A percentile compares a stretch with the other conserved stretches of the same genome.
These are phyloP conservation scores for Tetrahymena borealis DNA, from an alignment of 73 alveolate species.

Conservation along the genomic window DNA sequence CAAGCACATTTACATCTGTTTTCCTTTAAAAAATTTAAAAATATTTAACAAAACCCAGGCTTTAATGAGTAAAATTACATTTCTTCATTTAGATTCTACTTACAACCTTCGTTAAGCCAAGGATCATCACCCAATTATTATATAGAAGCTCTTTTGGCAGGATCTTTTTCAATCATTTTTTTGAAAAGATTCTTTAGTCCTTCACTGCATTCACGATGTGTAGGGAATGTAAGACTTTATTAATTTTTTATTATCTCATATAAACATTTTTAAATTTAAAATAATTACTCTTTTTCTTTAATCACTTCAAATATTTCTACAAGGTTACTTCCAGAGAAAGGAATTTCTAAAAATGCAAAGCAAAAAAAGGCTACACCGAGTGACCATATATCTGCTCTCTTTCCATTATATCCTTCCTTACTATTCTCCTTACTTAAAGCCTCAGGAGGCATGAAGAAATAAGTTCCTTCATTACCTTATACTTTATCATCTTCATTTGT, in stretches of 20 bases:
- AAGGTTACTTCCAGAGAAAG: conserved; percentile 72
- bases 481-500: conserved; percentile 62
- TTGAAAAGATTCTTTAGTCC: conserved; percentile 57
- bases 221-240: conserved; percentile 48
- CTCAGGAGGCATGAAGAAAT: conserved; percentile 95
- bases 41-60: not conserved
- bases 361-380: conserved; percentile 87
- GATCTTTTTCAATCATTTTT: conserved; percentile 75
- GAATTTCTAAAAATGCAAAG: conserved; percentile 69
- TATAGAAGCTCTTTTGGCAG: conserved; percentile 57
- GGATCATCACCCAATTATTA: conserved; percentile 3
- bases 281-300: conserved; percentile 15
- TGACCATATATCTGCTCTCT: conserved; percentile 96
- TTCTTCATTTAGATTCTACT: conserved; percentile 14
- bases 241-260: not conserved
- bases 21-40: not conserved
- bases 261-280: not conserved
- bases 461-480: conserved; percentile 84
- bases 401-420: conserved; percentile 77
- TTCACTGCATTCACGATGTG: conserved; percentile 47
- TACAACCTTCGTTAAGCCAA: conserved; percentile 8
- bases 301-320: conserved; percentile 71
- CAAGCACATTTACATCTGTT: not conserved
- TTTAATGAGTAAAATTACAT: not conserved
- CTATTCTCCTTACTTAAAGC: conserved; percentile 63